Percentiles rank a stretch among this genome's conserved stretches.
Evolutionary conservation across 2,329 filamentous ascomycete species (phyloP).

Genomic region (Sporothrix dimorphospora): DNA sequence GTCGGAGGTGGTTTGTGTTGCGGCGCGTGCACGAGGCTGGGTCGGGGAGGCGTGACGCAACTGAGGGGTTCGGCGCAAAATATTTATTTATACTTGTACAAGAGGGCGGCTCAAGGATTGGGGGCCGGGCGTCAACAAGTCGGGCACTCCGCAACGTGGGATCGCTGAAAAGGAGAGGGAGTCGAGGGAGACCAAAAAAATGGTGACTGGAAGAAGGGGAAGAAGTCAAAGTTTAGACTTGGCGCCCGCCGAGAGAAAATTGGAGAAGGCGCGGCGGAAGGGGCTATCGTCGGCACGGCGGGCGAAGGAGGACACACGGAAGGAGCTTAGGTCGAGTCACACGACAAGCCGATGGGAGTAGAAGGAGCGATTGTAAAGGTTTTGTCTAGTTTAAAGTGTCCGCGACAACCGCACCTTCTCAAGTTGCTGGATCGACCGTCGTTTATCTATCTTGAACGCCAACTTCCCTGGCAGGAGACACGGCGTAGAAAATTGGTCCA

Average conservation of each 20-base stretch:
- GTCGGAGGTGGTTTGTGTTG: background rate
- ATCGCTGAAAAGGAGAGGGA: background rate
- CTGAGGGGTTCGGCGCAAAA: conserved; percentile 14
- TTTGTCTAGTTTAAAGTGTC: background rate
- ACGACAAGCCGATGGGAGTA: background rate
- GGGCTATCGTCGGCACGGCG: conserved; percentile 25
- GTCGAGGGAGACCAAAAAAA: conserved; percentile 5
- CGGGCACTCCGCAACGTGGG: background rate
- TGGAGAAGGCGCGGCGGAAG: conserved; percentile 16
- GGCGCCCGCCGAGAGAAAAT: conserved; percentile 15
- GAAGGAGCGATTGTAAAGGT: conserved; percentile 10
- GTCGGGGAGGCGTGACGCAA: background rate
- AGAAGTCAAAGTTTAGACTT: conserved; percentile 7
- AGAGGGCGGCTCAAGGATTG: background rate
- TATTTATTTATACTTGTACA: background rate
- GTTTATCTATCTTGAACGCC: conserved; percentile 1
- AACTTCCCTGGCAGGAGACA: background rate
- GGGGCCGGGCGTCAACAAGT: background rate
- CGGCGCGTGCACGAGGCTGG: conserved; percentile 1
- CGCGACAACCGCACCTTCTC: background rate
- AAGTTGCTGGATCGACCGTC: background rate
- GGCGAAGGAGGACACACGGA: conserved; percentile 4
- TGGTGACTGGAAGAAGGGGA: background rate
- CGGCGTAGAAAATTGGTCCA: background rate
- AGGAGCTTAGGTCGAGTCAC: conserved; percentile 19